Evolutionary conservation across 306 rosid species (phyloP), one percentile per base, ranked within the genome.

Genomic region (Glycine soja): DNA sequence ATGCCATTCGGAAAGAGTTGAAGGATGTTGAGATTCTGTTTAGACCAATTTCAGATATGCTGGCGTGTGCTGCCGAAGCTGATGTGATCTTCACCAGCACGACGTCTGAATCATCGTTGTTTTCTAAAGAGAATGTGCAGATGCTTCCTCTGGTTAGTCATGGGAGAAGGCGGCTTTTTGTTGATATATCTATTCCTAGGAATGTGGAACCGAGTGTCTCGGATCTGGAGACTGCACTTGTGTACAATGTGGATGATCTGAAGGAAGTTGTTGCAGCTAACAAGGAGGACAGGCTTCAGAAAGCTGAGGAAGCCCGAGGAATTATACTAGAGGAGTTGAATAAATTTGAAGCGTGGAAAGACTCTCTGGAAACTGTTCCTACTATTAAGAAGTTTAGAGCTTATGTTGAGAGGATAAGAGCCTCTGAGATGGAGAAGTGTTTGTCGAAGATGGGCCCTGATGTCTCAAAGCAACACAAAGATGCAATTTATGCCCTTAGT

Each of bases 161-260:
- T 53, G 73, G 19, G 12, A 81, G 91, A 70, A 82, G 47, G 10
- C 86, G 94, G 8, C 85, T 93, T 57, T 95, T 89, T 63, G 19
- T 95, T 34, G 99, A 95, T 77, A 95, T 95, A 81, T 95, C 97
- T 19, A 91, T 95, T 64, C 99, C 97, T 9, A 87, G 99, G 80
- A 95, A 93, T 68, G 97, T 95, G 70, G 95, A 88, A 66, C 85
- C 91, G 10, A 56, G 84, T 52, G 89, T 95, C 53, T 85, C 89
- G 0, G 97, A 91, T 46, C 90, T 95, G n/a, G 90, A 84, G 50
- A 83, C 85, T 69, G 88, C 89, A 0, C 34, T 77, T 6, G 88
- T 95, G 34, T 93, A 76, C 79, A 91, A 95, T 52, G 98, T 95
- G 70, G 99, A 95, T 78, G 98, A 95, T 89, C 94, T 95, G 46